phyloP scores from a whole-genome alignment of 768 basidiomycete genomes.

The Suillus discolor region DNA sequence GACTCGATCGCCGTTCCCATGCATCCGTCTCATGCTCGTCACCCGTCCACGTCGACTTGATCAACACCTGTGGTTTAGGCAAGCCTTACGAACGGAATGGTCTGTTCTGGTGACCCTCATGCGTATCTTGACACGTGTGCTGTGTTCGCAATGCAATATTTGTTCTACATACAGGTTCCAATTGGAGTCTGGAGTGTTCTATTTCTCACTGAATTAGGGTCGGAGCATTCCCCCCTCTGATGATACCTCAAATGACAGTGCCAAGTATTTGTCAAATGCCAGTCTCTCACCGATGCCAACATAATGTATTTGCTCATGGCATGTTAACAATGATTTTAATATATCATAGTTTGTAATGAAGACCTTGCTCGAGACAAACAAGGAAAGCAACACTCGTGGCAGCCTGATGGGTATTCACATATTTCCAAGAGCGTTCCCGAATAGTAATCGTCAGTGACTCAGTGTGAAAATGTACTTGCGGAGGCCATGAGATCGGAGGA shows the following conservation, averaged over 20 bases:
- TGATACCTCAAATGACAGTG: not conserved
- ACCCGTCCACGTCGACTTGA: not conserved
- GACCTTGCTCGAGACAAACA: not conserved
- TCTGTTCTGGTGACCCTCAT: not conserved
- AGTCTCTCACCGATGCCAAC: not conserved
- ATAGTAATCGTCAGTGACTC: not conserved
- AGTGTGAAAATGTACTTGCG: not conserved
- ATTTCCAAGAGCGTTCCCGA: not conserved
- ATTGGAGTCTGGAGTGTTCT: too few relatives aligned
- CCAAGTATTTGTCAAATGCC: not conserved
- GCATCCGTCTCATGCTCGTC: not conserved
- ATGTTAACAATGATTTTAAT: not conserved
- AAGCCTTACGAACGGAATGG: not conserved
- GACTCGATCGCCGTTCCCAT: not conserved
- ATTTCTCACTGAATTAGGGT: too few relatives aligned
- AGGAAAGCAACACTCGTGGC: not conserved
- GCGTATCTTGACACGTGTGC: not conserved
- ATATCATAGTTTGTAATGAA: not conserved
- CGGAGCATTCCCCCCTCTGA: too few relatives aligned
- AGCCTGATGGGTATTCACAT: not conserved
- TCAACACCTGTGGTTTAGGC: not conserved
- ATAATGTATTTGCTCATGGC: not conserved
- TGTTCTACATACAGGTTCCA: not conserved
- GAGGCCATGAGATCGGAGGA: not conserved
- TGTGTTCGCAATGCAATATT: too few relatives aligned